A percentile compares a stretch with the other conserved stretches of the same genome.
Conservation (phyloP, 2,329 filamentous ascomycete genomes). For the Tolypocladium amazonense region DNA sequence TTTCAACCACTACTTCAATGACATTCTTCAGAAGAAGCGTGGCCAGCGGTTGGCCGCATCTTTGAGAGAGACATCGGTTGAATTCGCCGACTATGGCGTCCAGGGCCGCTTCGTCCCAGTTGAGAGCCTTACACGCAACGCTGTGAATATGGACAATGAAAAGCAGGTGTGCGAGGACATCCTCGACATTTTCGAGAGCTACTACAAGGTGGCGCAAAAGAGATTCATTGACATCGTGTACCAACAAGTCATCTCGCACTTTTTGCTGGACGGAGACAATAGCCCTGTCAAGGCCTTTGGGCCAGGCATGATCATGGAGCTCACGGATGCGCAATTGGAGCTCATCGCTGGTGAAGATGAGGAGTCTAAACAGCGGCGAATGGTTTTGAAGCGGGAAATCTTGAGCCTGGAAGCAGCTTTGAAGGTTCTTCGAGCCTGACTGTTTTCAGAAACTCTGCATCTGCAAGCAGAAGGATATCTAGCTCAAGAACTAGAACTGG, state of each 20-base stretch:
- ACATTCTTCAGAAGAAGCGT: constrained; percentile 19
- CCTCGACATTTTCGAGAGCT: constrained; percentile 48
- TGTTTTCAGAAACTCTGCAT: neutral
- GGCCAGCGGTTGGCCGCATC: neutral
- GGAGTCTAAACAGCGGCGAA: constrained; percentile 26
- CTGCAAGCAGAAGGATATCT: neutral
- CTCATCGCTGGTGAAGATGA: constrained; percentile 48
- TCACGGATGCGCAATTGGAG: constrained; percentile 38
- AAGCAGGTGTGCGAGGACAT: constrained; percentile 37
- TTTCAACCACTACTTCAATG: constrained; percentile 41
- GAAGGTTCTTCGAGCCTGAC: constrained; percentile 9
- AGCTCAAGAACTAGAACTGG: neutral
- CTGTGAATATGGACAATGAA: constrained; percentile 15
- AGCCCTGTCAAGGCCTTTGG: constrained; percentile 44
- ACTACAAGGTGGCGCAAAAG: constrained; percentile 50
- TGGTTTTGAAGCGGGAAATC: constrained; percentile 33
- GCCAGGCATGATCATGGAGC: constrained; percentile 33
- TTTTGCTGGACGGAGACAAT: constrained; percentile 35
- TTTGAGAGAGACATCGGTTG: neutral
- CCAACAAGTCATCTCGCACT: constrained; percentile 44
- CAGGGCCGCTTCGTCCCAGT: neutral
- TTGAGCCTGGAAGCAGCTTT: constrained; percentile 28
- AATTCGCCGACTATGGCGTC: neutral
- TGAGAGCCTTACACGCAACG: neutral
- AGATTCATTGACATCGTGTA: constrained; percentile 54